Evolutionary conservation across 139 green algal genomes (phyloP).

Genomic region (Deuterostichococcus epilithicus): DNA sequence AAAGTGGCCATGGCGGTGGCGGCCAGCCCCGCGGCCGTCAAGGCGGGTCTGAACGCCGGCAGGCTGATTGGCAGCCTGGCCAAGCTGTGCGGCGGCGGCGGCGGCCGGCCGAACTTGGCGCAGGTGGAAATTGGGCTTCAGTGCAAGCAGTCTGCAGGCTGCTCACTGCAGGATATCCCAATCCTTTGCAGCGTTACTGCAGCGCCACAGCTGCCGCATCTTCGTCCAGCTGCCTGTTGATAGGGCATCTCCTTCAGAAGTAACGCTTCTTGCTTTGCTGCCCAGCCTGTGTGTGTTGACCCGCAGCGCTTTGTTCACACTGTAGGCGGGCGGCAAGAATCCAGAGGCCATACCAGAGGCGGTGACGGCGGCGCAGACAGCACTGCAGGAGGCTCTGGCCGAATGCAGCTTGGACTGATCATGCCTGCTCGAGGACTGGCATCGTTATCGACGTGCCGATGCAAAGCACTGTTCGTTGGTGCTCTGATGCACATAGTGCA

Average conservation of each 20-base stretch:
- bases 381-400: no score
- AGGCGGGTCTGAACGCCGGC: constrained; percentile 66
- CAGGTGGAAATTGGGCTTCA: constrained; percentile 77
- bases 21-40: constrained; percentile 41
- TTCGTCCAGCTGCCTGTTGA: no score
- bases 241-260: neutral
- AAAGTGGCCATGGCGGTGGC: constrained; percentile 76
- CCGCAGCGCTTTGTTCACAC: no score
- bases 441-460: no score
- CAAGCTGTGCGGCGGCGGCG: constrained; percentile 86
- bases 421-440: no score
- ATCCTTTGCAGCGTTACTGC: neutral
- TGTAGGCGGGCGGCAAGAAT: neutral
- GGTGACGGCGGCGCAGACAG: neutral
- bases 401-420: no score
- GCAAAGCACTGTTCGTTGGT: no score
- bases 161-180: no score
- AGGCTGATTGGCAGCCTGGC: constrained; percentile 80
- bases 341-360: neutral
- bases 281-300: no score
- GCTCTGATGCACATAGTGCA: no score
- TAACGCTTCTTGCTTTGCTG: neutral
- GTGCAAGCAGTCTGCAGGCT: constrained; percentile 28
- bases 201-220: neutral
- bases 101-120: constrained; percentile 84